Evolutionary conservation across 768 basidiomycete genomes (phyloP).

Genomic region (Termitomyces heimii): DNA sequence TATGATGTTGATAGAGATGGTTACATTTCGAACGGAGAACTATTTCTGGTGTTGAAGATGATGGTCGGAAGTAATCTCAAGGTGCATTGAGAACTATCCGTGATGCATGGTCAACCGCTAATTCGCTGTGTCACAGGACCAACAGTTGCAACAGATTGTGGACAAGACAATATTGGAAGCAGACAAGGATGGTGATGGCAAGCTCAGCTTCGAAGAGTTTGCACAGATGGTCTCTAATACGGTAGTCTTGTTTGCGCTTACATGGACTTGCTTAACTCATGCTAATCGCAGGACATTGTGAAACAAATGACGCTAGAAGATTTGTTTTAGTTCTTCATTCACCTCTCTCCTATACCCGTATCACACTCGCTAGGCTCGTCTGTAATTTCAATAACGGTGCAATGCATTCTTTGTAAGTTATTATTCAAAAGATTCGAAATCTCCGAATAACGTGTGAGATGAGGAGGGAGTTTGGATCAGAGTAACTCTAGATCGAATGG

Average conservation of each 20-base stretch:
- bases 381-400: conserved; percentile 3
- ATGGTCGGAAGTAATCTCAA: conserved; percentile 99
- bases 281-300: conserved; percentile 76
- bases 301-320: conserved; percentile 99
- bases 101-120: conserved; percentile 3
- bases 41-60: conserved; percentile 98
- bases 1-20: conserved; percentile 99
- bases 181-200: conserved; percentile 96
- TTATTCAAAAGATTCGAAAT: not conserved
- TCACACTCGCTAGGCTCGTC: not conserved
- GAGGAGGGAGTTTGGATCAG: conserved; percentile 1
- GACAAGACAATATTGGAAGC: conserved; percentile 99
- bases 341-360: conserved; percentile 4
- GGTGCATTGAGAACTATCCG: conserved; percentile 33
- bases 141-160: conserved; percentile 98
- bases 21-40: conserved; percentile 96
- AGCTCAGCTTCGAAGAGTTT: conserved; percentile 96
- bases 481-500: not conserved
- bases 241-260: conserved; percentile 30
- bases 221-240: conserved; percentile 96
- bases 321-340: conserved; percentile 50
- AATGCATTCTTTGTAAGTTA: conserved; percentile 8
- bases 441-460: not conserved
- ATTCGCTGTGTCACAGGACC: conserved; percentile 53
- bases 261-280: not conserved